These are phyloP conservation scores for Fusarium ramigenum DNA, from an alignment of 2,329 filamentous ascomycete species.

Conservation along the genomic window DNA sequence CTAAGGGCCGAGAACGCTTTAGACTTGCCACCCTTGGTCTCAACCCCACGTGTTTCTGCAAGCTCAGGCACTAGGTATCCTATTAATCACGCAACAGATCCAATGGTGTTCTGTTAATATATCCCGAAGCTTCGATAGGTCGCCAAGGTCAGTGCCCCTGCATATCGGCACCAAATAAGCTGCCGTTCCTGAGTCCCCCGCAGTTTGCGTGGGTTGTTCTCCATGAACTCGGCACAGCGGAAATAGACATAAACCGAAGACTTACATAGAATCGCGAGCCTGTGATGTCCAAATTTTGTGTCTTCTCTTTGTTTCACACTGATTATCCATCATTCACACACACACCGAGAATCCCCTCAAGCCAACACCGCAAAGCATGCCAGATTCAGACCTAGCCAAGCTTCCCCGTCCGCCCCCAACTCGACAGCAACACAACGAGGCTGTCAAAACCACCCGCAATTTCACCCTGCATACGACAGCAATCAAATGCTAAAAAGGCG, in stretches of 20 bases:
- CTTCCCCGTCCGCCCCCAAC: neutral
- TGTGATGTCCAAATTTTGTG: too few relatives aligned
- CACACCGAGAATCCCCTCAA: neutral
- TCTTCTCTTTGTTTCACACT: neutral
- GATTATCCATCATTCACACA: neutral
- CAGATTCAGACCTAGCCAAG: neutral
- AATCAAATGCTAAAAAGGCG: neutral
- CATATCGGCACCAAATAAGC: neutral
- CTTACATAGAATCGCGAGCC: neutral
- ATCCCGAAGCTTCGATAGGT: neutral
- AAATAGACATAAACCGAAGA: neutral
- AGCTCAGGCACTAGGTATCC: neutral
- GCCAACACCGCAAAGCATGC: neutral
- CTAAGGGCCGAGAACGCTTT: neutral
- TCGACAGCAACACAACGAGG: neutral
- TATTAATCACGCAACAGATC: neutral
- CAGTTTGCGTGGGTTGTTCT: neutral
- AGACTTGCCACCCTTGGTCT: neutral
- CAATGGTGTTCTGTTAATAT: neutral
- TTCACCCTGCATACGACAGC: neutral
- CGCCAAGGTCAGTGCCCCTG: slow-evolving; percentile 1
- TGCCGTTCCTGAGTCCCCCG: neutral
- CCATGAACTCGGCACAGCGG: neutral
- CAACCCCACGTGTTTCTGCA: neutral
- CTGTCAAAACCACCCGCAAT: neutral